Conservation (phyloP, 345 rosid species). For the Salix udensis region DNA sequence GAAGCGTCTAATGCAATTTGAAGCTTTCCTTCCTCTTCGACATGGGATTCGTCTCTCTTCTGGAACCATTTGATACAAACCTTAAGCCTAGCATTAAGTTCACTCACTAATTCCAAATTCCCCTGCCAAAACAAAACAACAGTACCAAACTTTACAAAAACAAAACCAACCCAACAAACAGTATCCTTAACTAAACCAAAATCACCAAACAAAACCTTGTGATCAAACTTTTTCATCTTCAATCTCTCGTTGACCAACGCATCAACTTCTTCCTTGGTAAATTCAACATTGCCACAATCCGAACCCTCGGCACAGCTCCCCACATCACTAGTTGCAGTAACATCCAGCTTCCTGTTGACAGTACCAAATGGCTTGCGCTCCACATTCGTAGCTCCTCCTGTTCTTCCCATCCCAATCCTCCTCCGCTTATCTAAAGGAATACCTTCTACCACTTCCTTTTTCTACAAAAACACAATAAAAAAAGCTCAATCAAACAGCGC, state of each 20-base stretch:
- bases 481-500: not conserved
- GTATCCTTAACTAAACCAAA: not conserved
- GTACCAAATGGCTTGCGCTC: conserved; percentile 50
- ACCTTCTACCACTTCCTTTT: conserved; percentile 44
- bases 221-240: conserved; percentile 67
- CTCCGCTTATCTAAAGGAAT: conserved; percentile 66
- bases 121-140: conserved; percentile 38
- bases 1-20: conserved; percentile 48
- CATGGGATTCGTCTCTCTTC: conserved; percentile 54
- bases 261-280: conserved; percentile 72
- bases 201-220: conserved; percentile 47
- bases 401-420: conserved; percentile 43
- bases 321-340: conserved; percentile 36
- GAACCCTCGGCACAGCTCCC: conserved; percentile 34
- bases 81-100: conserved; percentile 64
- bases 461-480: conserved; percentile 32
- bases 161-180: not conserved
- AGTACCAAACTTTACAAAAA: not conserved
- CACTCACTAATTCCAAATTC: conserved; percentile 50
- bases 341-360: conserved; percentile 51
- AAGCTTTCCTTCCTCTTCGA: conserved; percentile 55
- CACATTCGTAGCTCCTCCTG: conserved; percentile 27
- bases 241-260: conserved; percentile 67
- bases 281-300: conserved; percentile 44
- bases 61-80: conserved; percentile 73